Base-by-base conservation (phyloP, 179 eudicot species). In the Camellia oleifera region DNA sequence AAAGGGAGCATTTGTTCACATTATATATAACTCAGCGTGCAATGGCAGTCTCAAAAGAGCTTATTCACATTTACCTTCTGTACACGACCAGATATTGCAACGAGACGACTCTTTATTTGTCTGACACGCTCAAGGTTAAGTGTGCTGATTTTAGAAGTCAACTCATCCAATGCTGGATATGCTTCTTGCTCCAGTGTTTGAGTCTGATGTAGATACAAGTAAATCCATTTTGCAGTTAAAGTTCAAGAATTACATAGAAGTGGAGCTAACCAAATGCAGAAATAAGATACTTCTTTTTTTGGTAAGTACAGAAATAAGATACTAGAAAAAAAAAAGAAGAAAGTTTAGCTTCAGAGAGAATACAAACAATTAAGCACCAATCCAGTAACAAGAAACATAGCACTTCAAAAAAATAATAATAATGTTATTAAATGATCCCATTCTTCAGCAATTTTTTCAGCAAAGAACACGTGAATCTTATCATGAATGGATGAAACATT, bases 111-210 rank as follows among this genome's bases (percentile, higher is more conserved):
- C 81, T 90, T 90, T 62, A 90, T 90, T 78, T 90, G 93, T 63
- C 93, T 83, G 18, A 88, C 91, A 66, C 88, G 93, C 62, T 90
- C 93, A 44, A 90, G 86, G 67, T 88, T 90, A 54, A 88, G 91
- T 56, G 91, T 87, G 80, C 93, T 88, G 75, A 90, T 87, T 40
- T 88, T 83, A 67, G 91, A 88, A 75, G 90, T 88, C 69, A 90
- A 77, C 63, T 87, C 86, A 77, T 90, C 93, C 80, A 90, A 75
- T 57, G 91, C 91, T 69, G 93, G 93, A 76, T 88, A 87, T 32
- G 40, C 40, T 32, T 32, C 40, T 32, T 32, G 40, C 40, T 32
- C 40, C 40, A 32, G 40, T 32, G 88, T 83, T 26, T 73, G 80
- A 52, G 93, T 86, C 93, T 90, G 80, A 50, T 32, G 12, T 6